Evolutionary conservation across 2,329 filamentous ascomycete genomes (phyloP).

Genomic region (Talaromyces sp.): DNA sequence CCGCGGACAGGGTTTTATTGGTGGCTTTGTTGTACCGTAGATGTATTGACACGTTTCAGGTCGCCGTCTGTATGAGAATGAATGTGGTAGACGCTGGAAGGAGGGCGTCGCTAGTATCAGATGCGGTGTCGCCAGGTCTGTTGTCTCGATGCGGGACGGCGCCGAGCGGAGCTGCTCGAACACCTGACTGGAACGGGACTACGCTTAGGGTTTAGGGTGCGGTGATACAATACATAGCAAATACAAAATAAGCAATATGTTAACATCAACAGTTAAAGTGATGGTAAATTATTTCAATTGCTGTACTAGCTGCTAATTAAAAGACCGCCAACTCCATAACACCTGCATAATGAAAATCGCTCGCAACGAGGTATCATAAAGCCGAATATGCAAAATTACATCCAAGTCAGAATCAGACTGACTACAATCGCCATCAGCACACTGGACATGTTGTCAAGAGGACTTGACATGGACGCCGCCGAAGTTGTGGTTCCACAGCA

Average conservation of each 20-base stretch:
- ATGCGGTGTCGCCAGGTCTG: not conserved
- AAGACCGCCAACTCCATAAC: not conserved
- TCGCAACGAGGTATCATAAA: not conserved
- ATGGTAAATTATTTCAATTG: not conserved
- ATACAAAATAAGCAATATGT: not conserved
- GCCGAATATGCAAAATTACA: not conserved
- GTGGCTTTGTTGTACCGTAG: not conserved
- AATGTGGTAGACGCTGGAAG: not conserved
- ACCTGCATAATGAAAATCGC: not conserved
- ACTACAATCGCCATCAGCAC: not conserved
- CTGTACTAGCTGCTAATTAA: not conserved
- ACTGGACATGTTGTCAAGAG: not conserved
- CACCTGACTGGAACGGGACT: not conserved
- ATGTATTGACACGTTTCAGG: not conserved
- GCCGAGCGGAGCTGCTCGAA: not conserved
- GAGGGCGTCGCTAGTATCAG: not conserved
- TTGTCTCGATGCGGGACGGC: not conserved
- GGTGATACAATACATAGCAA: not conserved
- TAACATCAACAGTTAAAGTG: not conserved
- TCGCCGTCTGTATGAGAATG: not conserved
- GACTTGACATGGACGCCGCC: conserved; percentile 1
- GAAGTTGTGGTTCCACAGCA: conserved; percentile 36
- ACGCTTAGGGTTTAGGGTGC: not conserved
- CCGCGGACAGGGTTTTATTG: not conserved
- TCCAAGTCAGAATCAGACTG: not conserved